Evolutionary conservation across 306 rosid genomes (phyloP), one percentile per base, ranked within the genome.

Genomic region (Casuarina equisetifolia): DNA sequence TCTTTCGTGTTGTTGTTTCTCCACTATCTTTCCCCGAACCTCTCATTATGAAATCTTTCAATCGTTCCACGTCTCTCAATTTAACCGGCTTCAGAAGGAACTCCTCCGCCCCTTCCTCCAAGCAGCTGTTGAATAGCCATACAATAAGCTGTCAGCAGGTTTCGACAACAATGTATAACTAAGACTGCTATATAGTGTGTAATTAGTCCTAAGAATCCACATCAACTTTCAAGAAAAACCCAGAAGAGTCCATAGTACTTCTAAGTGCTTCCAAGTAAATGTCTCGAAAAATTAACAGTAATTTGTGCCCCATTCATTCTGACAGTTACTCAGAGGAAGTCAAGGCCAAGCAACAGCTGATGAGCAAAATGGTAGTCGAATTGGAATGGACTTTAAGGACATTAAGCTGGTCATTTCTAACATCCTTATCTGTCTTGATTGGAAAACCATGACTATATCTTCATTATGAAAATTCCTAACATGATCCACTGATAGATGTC

Each of bases 21-120:
- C 32, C 81, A 52, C 35, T 80, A 43, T 88, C 88, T 82, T 84
- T 85, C 52, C 45, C 84, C 79, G 89, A 90, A 43, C 92, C 91
- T 74, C 77, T 90, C 84, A 87, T 81, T 66, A 92, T 75, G 83
- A 87, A 87, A 71, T 86, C 93, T 78, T 80, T 92, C 75, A 95
- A 55, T 6, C 99, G 93, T 68, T 74, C 88, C 77, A 95, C 99
- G 66, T 95, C 99, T 5, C 97, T 84, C 40, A 95, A 76, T 79
- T 89, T 95, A 1, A 95, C 96, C 0, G 99, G 99, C 82, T 95
- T 95, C 84, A 95, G 78, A 20, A 95, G 83, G 62, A 87, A 95
- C 13, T 91, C 99, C 78, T 95, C 94, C 6, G 99, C 99, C 70
- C 99, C 99, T 92, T 92, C 99, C 89, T 95, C 97, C 61, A 95